A percentile compares a stretch with the other conserved stretches of the same genome.
Evolutionary conservation across 1,284 basidiomycete species (phyloP).

Genomic region (Trichosporon ovoides): DNA sequence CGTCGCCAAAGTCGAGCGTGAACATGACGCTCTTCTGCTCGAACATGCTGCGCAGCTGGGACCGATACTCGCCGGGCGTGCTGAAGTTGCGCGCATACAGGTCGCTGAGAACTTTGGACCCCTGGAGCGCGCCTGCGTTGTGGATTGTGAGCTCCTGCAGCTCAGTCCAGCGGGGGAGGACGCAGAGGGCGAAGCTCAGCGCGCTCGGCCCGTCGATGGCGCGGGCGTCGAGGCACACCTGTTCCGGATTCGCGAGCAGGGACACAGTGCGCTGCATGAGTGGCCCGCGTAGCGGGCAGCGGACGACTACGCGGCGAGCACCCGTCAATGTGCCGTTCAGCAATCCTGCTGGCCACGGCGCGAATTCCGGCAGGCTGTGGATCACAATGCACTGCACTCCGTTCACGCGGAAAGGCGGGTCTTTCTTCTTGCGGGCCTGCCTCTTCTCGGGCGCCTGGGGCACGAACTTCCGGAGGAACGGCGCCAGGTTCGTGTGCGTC

Average conservation of each 20-base stretch:
- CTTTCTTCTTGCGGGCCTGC: not conserved
- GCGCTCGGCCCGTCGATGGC: not conserved
- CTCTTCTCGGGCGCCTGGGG: not conserved
- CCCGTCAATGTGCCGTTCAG: not conserved
- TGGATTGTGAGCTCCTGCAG: constrained; percentile 1
- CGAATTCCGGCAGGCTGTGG: not conserved
- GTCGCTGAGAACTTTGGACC: not conserved
- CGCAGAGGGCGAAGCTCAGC: not conserved
- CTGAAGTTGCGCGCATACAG: not conserved
- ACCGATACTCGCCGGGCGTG: constrained; percentile 2
- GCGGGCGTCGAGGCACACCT: constrained; percentile 5
- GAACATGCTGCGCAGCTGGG: not conserved
- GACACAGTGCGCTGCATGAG: not conserved
- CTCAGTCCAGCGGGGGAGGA: constrained; percentile 6
- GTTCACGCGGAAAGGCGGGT: not conserved
- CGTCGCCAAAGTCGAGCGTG: constrained; percentile 3
- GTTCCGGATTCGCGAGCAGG: not conserved
- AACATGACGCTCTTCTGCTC: not conserved
- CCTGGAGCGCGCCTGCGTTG: not conserved
- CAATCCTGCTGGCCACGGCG: not conserved
- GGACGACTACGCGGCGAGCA: not conserved
- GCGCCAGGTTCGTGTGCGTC: not conserved
- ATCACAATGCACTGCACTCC: not conserved
- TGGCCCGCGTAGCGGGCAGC: not conserved
- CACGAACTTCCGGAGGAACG: not conserved